A percentile compares a stretch with the other conserved stretches of the same genome.
Conservation (phyloP, 108 stramenopile genomes). For the Skeletonema costatum region DNA sequence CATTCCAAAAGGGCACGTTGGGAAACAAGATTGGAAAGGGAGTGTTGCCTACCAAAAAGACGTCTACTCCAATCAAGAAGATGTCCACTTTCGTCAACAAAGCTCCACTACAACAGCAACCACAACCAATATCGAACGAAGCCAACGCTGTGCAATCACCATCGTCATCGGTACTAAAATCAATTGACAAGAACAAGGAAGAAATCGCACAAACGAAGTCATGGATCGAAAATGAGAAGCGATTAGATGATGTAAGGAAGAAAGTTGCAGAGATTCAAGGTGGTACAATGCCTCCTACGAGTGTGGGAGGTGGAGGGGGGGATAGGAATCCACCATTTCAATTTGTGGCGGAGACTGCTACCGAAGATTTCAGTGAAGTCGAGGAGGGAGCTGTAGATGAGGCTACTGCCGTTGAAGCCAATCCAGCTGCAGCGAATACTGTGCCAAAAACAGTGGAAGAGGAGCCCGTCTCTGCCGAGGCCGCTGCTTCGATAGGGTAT, state of each 20-base stretch:
- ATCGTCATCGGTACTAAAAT: not conserved
- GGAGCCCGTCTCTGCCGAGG: not conserved
- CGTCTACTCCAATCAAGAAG: not conserved
- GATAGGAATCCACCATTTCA: not conserved
- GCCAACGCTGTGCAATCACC: not conserved
- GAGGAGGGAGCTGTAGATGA: no score
- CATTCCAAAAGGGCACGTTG: not conserved
- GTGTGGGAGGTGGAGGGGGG: not conserved
- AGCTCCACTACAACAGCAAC: not conserved
- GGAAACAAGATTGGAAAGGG: not conserved
- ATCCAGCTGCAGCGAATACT: no score
- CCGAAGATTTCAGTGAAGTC: no score
- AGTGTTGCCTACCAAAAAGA: not conserved
- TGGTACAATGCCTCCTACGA: not conserved
- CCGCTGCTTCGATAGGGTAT: not conserved
- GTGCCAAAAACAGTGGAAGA: not conserved
- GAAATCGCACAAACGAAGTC: not conserved
- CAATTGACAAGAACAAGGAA: not conserved
- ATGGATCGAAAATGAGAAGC: not conserved
- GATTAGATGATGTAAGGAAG: not conserved
- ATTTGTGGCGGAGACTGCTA: not conserved
- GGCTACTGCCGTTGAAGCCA: no score
- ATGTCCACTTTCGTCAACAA: not conserved
- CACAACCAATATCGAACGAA: not conserved
- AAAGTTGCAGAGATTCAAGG: not conserved